Evolutionary conservation across 495 filamentous ascomycete genomes (phyloP).

Genomic region (Arthonia radiata): DNA sequence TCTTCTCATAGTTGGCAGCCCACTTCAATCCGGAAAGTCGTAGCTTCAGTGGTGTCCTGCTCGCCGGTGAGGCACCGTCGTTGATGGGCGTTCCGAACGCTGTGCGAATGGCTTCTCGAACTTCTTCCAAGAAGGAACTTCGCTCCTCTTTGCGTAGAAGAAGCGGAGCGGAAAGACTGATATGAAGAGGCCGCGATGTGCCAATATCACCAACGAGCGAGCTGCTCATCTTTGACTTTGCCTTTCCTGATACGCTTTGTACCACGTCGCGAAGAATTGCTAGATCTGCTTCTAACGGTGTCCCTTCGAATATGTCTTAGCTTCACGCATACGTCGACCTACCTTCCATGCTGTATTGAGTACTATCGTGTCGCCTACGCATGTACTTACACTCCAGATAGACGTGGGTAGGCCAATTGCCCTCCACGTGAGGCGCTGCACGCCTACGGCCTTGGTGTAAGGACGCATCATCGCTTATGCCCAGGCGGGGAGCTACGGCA

Average conservation of each 20-base stretch:
- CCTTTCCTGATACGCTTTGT: neutral
- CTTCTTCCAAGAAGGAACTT: slow-evolving; percentile 31
- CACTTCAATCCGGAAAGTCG: slow-evolving; percentile 26
- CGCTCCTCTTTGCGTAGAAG: slow-evolving; percentile 39
- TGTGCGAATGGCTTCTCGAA: too few relatives aligned
- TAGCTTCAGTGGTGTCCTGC: slow-evolving; percentile 27
- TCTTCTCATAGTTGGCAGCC: slow-evolving; percentile 48
- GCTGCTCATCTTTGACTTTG: slow-evolving; percentile 18
- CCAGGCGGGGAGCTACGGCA: slow-evolving; percentile 47
- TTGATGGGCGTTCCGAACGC: slow-evolving; percentile 16
- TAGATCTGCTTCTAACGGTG: slow-evolving; percentile 34
- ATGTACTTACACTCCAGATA: slow-evolving; percentile 70
- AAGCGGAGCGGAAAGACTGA: slow-evolving; percentile 63
- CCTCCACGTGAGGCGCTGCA: slow-evolving; percentile 58
- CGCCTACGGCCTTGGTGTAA: slow-evolving; percentile 69
- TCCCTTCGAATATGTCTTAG: slow-evolving; percentile 30
- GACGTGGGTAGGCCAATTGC: slow-evolving; percentile 79
- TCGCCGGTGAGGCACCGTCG: slow-evolving; percentile 6
- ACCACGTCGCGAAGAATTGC: slow-evolving; percentile 22
- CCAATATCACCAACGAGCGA: slow-evolving; percentile 55
- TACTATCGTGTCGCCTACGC: slow-evolving; percentile 1
- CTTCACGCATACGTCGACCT: slow-evolving; percentile 3
- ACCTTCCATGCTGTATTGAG: neutral
- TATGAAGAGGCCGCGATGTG: slow-evolving; percentile 59
- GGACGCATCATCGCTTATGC: slow-evolving; percentile 53